Conservation (phyloP, 2,329 filamentous ascomycete species). For the Clarireedia paspali region DNA sequence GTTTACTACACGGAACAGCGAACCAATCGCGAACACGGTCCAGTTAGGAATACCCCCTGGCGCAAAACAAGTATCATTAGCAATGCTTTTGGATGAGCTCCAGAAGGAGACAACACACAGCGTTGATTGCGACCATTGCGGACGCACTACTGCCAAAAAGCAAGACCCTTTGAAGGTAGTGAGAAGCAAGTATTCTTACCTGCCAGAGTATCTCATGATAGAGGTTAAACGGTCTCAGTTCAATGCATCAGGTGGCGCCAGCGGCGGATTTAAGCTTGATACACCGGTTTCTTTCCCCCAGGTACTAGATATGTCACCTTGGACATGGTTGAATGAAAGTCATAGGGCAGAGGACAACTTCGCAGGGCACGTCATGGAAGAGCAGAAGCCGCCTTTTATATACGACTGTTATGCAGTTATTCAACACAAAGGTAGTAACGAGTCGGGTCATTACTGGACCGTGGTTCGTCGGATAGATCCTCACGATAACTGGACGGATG, state of each 20-base stretch:
- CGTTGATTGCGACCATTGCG: neutral
- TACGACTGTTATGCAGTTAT: conserved; percentile 5
- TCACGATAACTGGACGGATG: neutral
- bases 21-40: too few relatives aligned
- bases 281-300: neutral
- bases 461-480: conserved; percentile 4
- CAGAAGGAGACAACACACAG: neutral
- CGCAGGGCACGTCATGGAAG: neutral
- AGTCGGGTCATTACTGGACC: conserved; percentile 1
- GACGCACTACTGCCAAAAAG: neutral
- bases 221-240: neutral
- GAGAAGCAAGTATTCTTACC: neutral
- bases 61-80: neutral
- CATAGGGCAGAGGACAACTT: neutral
- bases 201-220: conserved; percentile 3
- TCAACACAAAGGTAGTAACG: neutral
- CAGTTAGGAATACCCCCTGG: neutral
- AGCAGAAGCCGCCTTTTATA: conserved; percentile 6
- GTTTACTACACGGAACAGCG: too few relatives aligned
- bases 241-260: too few relatives aligned
- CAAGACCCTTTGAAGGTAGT: neutral
- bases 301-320: conserved; percentile 1
- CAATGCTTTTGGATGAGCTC: neutral
- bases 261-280: neutral
- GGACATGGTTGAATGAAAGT: conserved; percentile 2